Conservation (phyloP, 1,139 yeast genomes). For the Debaryomycetaceae sp. region DNA sequence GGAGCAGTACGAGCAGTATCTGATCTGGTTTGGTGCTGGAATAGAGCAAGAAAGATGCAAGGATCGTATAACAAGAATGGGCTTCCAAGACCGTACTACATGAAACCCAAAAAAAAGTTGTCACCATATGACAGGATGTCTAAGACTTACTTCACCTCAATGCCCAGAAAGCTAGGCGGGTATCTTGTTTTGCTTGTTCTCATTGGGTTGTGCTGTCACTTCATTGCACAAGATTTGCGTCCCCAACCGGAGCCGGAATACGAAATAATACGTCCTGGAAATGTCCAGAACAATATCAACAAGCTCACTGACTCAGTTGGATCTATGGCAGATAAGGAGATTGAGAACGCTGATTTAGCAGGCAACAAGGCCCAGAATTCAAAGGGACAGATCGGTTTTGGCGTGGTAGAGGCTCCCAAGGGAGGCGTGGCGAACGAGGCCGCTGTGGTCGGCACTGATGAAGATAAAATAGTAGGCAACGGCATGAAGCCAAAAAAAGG, state of each 20-base stretch:
- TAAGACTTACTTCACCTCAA: constrained; percentile 30
- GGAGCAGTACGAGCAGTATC: background rate
- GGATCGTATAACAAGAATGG: constrained; percentile 44
- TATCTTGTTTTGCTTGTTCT: constrained; percentile 34
- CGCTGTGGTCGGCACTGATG: constrained; percentile 43
- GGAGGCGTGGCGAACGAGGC: constrained; percentile 51
- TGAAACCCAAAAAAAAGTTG: constrained; percentile 38
- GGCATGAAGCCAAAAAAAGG: constrained; percentile 9
- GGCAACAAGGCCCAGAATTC: constrained; percentile 40
- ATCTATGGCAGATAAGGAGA: constrained; percentile 26
- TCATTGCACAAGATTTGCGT: constrained; percentile 37
- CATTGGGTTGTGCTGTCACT: constrained; percentile 34
- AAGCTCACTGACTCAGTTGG: constrained; percentile 20
- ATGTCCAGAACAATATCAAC: constrained; percentile 20
- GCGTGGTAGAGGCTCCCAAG: constrained; percentile 47
- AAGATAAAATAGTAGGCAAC: constrained; percentile 27
- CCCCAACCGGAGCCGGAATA: constrained; percentile 24
- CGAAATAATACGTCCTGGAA: constrained; percentile 23
- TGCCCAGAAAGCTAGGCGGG: constrained; percentile 38
- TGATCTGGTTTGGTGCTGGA: background rate
- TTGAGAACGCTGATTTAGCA: constrained; percentile 34
- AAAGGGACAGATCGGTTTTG: constrained; percentile 42
- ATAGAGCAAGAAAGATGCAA: constrained; percentile 30
- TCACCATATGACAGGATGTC: constrained; percentile 39
- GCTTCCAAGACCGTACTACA: constrained; percentile 47